A percentile compares a stretch with the other conserved stretches of the same genome.
Evolutionary conservation across 2,329 filamentous ascomycete genomes (phyloP).

Genomic region (Teratosphaeria pseudoeucalypti): DNA sequence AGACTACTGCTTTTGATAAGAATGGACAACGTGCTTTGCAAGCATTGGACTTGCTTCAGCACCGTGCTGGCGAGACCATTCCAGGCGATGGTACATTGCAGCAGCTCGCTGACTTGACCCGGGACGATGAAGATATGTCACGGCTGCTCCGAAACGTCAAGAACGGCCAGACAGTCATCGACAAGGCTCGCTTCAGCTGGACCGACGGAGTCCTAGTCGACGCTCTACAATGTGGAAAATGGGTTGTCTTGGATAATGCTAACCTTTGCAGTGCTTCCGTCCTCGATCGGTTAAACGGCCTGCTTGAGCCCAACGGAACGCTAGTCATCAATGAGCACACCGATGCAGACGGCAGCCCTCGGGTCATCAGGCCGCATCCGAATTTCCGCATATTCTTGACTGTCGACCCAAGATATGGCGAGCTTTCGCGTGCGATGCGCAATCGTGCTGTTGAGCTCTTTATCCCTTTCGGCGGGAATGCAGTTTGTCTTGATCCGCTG

Average conservation of each 20-base stretch:
- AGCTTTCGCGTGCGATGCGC: conserved; percentile 90
- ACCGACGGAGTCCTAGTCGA: conserved; percentile 85
- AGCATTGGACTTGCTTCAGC: neutral
- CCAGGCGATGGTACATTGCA: neutral
- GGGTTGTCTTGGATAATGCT: conserved; percentile 93
- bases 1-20: neutral
- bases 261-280: conserved; percentile 95
- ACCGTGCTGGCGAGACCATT: neutral
- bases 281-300: conserved; percentile 83
- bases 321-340: conserved; percentile 91
- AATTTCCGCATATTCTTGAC: conserved; percentile 90
- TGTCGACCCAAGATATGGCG: conserved; percentile 82
- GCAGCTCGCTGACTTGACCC: neutral
- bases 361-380: conserved; percentile 69
- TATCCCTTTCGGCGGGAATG: conserved; percentile 31
- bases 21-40: neutral
- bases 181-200: conserved; percentile 86
- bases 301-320: conserved; percentile 81
- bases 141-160: conserved; percentile 1
- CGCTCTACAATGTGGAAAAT: conserved; percentile 74
- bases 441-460: conserved; percentile 90
- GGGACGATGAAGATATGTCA: neutral
- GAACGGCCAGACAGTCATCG: conserved; percentile 34
- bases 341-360: conserved; percentile 66
- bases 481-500: conserved; percentile 4